These are phyloP conservation scores for Fusarium anthophilum DNA, from an alignment of 2,329 filamentous ascomycete species.

Conservation along the genomic window DNA sequence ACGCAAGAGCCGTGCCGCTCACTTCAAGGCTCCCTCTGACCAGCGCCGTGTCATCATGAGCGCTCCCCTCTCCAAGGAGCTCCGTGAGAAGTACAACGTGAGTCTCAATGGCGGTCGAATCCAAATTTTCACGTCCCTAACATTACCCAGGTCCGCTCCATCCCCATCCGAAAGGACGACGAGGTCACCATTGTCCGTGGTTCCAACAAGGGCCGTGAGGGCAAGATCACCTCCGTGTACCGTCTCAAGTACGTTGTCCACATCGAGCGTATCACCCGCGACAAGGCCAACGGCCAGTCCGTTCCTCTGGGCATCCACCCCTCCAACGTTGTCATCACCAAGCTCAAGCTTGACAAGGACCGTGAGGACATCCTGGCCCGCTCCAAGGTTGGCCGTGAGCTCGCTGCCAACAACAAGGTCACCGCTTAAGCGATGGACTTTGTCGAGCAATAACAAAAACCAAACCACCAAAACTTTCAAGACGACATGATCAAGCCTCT, in stretches of 20 bases:
- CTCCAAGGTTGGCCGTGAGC: slow-evolving; percentile 82
- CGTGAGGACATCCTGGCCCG: slow-evolving; percentile 88
- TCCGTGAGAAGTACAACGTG: slow-evolving; percentile 99
- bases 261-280: slow-evolving; percentile 94
- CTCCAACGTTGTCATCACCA: slow-evolving; percentile 97
- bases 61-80: slow-evolving; percentile 94
- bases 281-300: slow-evolving; percentile 97
- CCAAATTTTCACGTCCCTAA: not conserved
- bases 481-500: slow-evolving; percentile 33
- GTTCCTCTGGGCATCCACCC: slow-evolving; percentile 95
- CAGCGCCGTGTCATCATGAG: slow-evolving; percentile 97
- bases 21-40: slow-evolving; percentile 95
- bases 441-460: slow-evolving; percentile 36
- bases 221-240: slow-evolving; percentile 98
- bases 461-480: slow-evolving; percentile 11
- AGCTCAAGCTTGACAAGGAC: slow-evolving; percentile 98
- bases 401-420: slow-evolving; percentile 75
- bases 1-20: slow-evolving; percentile 98
- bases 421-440: slow-evolving; percentile 57
- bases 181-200: slow-evolving; percentile 94
- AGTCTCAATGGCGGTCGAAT: slow-evolving; percentile 43
- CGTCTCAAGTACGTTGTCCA: slow-evolving; percentile 98
- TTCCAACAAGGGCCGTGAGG: slow-evolving; percentile 96
- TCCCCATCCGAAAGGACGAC: slow-evolving; percentile 97
- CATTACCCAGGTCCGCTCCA: slow-evolving; percentile 79